A percentile compares a stretch with the other conserved stretches of the same genome.
phyloP scores from a whole-genome alignment of 2,329 filamentous ascomycete genomes.

The Fusarium dimerum region DNA sequence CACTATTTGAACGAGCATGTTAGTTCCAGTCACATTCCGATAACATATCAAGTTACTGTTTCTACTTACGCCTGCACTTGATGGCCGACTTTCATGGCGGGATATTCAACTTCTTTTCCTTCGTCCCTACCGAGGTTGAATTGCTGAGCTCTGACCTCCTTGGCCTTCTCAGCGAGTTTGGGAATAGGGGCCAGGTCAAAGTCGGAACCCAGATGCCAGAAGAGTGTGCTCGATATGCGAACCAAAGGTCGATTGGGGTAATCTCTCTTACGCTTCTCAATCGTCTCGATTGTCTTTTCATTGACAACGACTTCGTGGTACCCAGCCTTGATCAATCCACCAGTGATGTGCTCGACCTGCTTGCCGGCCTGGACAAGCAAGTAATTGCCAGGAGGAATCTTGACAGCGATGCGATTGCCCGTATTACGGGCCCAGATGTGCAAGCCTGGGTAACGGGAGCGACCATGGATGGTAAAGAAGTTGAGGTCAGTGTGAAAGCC shows the following conservation, averaged over 20 bases:
- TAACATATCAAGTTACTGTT: background rate
- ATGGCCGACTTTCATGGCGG: conserved; percentile 58
- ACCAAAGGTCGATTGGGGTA: conserved; percentile 52
- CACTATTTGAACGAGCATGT: conserved; percentile 34
- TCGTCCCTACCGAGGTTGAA: conserved; percentile 53
- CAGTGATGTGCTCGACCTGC: conserved; percentile 63
- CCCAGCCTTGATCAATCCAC: conserved; percentile 61
- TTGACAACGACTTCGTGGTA: conserved; percentile 64
- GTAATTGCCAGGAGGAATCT: conserved; percentile 59
- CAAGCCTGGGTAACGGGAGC: conserved; percentile 61
- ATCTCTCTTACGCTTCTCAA: conserved; percentile 43
- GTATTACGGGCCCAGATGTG: conserved; percentile 67
- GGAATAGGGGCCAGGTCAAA: conserved; percentile 55
- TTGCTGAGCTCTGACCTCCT: conserved; percentile 47
- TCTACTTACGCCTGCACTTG: conserved; percentile 56
- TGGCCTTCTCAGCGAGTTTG: conserved; percentile 46
- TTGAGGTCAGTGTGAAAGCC: conserved; percentile 67
- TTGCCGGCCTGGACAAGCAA: conserved; percentile 64
- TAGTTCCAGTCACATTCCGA: conserved; percentile 1
- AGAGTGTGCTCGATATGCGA: conserved; percentile 61
- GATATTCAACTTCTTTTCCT: conserved; percentile 50
- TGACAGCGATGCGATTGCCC: conserved; percentile 57
- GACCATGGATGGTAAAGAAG: conserved; percentile 65
- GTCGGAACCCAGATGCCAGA: conserved; percentile 62
- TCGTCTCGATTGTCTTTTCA: conserved; percentile 49